Conservation (phyloP, 495 filamentous ascomycete species). For the Trichoderma reesei region DNA sequence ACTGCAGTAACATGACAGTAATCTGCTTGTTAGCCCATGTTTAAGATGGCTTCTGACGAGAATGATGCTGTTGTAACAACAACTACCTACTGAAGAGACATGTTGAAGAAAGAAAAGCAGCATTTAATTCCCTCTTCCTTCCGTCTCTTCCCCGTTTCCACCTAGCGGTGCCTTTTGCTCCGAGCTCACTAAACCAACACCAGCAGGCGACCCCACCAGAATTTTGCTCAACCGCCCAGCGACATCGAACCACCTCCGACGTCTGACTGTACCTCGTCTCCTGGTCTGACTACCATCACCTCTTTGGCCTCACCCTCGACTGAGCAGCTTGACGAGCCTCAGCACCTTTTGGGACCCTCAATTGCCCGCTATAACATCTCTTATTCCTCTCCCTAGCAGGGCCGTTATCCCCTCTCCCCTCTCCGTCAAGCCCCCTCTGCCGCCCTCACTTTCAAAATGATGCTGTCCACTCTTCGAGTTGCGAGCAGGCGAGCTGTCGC, state of each 20-base stretch:
- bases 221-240: not conserved
- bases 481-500: slow-evolving; percentile 1
- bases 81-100: too few relatives aligned
- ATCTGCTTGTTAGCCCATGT: too few relatives aligned
- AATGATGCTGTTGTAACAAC: too few relatives aligned
- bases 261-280: not conserved
- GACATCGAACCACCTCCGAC: not conserved
- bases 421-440: not conserved
- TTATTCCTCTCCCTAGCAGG: not conserved
- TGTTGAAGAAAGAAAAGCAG: too few relatives aligned
- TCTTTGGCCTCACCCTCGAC: not conserved
- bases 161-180: not conserved
- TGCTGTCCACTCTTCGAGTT: slow-evolving; percentile 9
- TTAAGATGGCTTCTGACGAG: too few relatives aligned
- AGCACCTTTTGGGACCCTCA: not conserved
- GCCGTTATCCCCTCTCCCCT: not conserved
- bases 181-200: not conserved
- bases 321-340: too few relatives aligned
- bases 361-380: not conserved
- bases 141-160: not conserved
- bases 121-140: too few relatives aligned
- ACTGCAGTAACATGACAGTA: too few relatives aligned
- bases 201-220: not conserved
- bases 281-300: not conserved
- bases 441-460: not conserved